These are phyloP conservation scores for Trichoderma sp. DNA, from an alignment of 2,329 filamentous ascomycete genomes.

Conservation along the genomic window DNA sequence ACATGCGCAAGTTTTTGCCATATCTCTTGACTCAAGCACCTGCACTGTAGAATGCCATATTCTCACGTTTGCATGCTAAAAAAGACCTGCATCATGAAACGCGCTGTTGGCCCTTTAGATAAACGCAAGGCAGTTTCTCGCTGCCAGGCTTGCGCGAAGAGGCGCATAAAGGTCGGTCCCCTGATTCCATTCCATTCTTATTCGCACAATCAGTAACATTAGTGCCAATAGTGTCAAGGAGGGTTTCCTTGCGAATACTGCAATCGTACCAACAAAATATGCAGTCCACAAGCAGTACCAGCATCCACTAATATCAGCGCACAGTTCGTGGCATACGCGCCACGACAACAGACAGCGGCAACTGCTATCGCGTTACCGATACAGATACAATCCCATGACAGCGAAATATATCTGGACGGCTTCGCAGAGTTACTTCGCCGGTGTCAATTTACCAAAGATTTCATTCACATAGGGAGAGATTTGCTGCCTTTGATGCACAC, in stretches of 20 bases:
- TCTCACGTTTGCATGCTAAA: too few relatives aligned
- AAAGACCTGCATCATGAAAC: slow-evolving; percentile 8
- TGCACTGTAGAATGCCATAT: neutral
- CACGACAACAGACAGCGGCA: neutral
- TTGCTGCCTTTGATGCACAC: slow-evolving; percentile 29
- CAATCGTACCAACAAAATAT: slow-evolving; percentile 31
- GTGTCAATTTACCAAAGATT: slow-evolving; percentile 30
- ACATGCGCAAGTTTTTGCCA: neutral
- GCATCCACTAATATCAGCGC: neutral
- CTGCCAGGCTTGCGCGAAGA: slow-evolving; percentile 33
- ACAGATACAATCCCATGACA: neutral
- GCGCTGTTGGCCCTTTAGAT: slow-evolving; percentile 33
- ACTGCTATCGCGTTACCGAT: neutral
- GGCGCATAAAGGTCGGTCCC: slow-evolving; percentile 33
- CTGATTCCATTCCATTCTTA: neutral
- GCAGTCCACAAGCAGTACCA: slow-evolving; percentile 23
- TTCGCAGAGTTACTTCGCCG: slow-evolving; percentile 29
- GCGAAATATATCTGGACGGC: slow-evolving; percentile 21
- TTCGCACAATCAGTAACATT: neutral
- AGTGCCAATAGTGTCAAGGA: slow-evolving; percentile 30
- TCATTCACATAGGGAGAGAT: slow-evolving; percentile 12
- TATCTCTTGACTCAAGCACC: neutral
- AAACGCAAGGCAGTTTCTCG: slow-evolving; percentile 32
- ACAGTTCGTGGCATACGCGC: slow-evolving; percentile 26
- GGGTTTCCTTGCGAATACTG: slow-evolving; percentile 34